Base-by-base conservation (phyloP, 805 yeast species). In the Maudiozyma turicensis region DNA sequence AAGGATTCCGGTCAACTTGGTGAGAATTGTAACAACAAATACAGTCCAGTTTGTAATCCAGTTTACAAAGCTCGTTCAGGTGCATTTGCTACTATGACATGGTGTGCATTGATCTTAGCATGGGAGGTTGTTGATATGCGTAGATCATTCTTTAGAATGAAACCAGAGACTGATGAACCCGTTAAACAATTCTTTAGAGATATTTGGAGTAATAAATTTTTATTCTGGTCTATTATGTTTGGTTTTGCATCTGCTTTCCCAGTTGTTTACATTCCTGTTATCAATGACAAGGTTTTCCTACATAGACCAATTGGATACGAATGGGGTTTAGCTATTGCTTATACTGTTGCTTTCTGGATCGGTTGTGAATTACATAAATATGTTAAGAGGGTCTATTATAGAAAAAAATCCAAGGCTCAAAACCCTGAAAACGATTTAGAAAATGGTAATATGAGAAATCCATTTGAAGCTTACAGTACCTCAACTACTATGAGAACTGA, bases 181-280 rank as follows among this genome's bases (percentile, higher is more conserved):
- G 75, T 71, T 58, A 78, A 75, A 39, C 84, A 81, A 62, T 76
- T 82, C 50, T 73, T 76, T 59, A 72, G 65, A 51, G 90, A 82
- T 60, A 66, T 86, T 42, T 85, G 88, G 86, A 67, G 68, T 11
- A 87, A 87, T 67, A 78, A 84, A 65, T 80, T 87, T 54, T 71
- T 87, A 59, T 84, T 86, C 71, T 86, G 90, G 89, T 85, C 95
- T 0, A 77, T 87, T 43, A 61, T 83, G 35, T 69, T 77, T 46
- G 96, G 93, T 1, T 77, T 84, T 52, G 65, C 76, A 11, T 74
- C 87, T 2, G 81, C 84, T 4, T 82, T 87, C 76, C 95, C 95
- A 41, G 84, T 86, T 15, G 79, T 86, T 38, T 86, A 86, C 66
- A 87, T 87, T 54, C 95, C 96, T 6, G 95, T 84, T n/a, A 86